Percentiles rank a stretch among this genome's conserved stretches.
Conservation (phyloP, 768 basidiomycete species). For the Pisolithus albus region DNA sequence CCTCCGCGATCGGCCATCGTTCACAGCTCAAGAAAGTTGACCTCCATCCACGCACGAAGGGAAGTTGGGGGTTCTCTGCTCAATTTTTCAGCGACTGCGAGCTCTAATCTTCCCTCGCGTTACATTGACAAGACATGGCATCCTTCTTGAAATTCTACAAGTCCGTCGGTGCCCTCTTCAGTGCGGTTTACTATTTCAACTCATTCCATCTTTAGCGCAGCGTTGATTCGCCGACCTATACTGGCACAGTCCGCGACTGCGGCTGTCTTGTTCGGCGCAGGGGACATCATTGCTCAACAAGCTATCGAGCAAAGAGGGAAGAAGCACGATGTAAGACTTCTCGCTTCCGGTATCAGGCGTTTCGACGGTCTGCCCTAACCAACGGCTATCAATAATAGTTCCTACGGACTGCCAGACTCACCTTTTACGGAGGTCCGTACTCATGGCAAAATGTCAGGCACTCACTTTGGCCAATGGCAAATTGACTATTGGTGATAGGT, state of each 20-base stretch:
- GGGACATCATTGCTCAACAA: constrained; percentile 85
- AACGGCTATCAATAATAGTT: constrained; percentile 30
- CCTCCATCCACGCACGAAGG: no score
- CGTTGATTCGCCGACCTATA: constrained; percentile 57
- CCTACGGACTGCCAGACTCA: constrained; percentile 53
- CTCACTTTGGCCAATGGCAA: background rate
- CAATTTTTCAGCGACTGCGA: no score
- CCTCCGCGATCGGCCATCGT: no score
- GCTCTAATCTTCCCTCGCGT: background rate
- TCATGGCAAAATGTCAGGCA: background rate
- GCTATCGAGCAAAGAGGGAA: constrained; percentile 63
- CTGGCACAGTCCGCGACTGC: constrained; percentile 59
- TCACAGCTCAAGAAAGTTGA: no score
- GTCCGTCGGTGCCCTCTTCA: constrained; percentile 15
- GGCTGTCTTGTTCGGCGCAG: constrained; percentile 61
- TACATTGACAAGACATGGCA: constrained; percentile 29
- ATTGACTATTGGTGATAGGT: constrained; percentile 30
- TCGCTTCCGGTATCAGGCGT: background rate
- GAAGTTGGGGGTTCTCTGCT: no score
- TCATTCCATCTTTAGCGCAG: constrained; percentile 35
- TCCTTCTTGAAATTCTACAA: constrained; percentile 40
- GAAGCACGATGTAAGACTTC: constrained; percentile 63
- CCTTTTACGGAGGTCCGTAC: constrained; percentile 62
- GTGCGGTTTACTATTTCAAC: background rate
- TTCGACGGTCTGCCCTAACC: no score